Base-by-base conservation (phyloP, 768 basidiomycete species). In the Pilatotrama ljubarskyi region DNA sequence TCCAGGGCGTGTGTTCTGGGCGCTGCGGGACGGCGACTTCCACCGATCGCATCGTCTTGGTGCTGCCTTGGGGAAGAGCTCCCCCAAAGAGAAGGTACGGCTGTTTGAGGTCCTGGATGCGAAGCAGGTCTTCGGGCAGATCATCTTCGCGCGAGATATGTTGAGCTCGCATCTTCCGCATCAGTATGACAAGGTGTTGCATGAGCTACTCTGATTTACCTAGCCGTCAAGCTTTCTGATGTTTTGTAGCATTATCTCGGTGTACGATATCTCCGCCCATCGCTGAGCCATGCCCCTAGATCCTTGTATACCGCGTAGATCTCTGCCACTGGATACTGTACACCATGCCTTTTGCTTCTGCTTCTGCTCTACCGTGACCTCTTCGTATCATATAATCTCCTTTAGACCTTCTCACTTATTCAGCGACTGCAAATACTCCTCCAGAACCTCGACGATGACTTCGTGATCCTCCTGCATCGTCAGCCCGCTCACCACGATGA, bases 91-190 rank as follows among this genome's bases (percentile, higher is more conserved):
- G 35, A 86, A 84, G 66, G 69, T 91, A 14, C 78, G 91, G 50
- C 70, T 93, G 32, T 93, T 92, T 62, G 88, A 92, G 68, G 90
- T 93, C 10, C 68, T 85, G 35, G 85, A 92, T 59, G 85, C 86
- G 14, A 86, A 91, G 73, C 80, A 82, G 65, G 88, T 90, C 46
- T 94, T 93, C 69, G 81, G 80, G 15, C 90, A 93, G 72, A 84
- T 93, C 57, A 82, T 92, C 6, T 93, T 93, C 73, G 84, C 90
- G 35, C 80, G 80, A 70, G 87, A 90, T 69, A 93, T 94, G 92
- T 76, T 94, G 61, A 86, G 84, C 67, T 84, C 90, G 10, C 90
- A 92, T 70, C 74, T 91, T 74, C 90, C 91, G 20, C 86, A 93
- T 68, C 86, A 87, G 64, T 93, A 93, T 65, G 91, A 93, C 68